Evolutionary conservation across 2,329 filamentous ascomycete species (phyloP), one percentile per base, ranked within the genome.

Genomic region (Alternaria tenuissima): DNA sequence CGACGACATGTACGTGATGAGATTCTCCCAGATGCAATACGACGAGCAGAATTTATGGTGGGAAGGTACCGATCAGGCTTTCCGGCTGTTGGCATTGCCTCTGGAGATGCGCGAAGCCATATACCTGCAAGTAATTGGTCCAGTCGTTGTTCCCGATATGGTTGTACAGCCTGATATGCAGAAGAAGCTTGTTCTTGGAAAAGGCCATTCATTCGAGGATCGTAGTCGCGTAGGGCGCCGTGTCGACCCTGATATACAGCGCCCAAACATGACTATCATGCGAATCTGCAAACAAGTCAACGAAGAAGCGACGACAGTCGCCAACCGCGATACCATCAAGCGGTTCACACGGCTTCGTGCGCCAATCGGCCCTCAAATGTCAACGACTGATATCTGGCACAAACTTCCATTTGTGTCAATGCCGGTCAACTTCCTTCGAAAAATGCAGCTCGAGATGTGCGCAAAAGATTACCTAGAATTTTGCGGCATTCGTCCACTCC

Each of bases 21-120:
- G 53, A 18, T 62, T 60, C 26, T 14, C 42, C 1, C 38, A 61
- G 3, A 14, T 47, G 26, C 64, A 68, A 24, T 54, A 59, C 41
- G 61, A 64, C 6, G 64, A 69, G 34, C 65, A 64, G 24, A 16
- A 18, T 3, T 6, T 54, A 8, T 70, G 68, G 68, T 70, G 65
- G 66, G 12, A 49, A 1, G 48, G 30, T 7, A 70, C 52, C 6
- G 64, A 60, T 9, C 58, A 64, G 20, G 3, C 20, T 7, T 68
- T 70, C 44, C 38, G 26, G 6, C 28, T 70, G 2, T 28, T 69
- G 1, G 36, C 63, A 4, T 55, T 70, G 5, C 68, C 66, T 9
- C 14, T 30, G 0, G 68, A 70, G 46, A 7, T 69, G 34, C 60
- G 66, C 7, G 43, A 63, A 6, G 20, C 41, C 11, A 38, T 69